These are phyloP conservation scores for Heterobasidion irregulare DNA, from an alignment of 1,284 basidiomycete species.

Conservation along the genomic window DNA sequence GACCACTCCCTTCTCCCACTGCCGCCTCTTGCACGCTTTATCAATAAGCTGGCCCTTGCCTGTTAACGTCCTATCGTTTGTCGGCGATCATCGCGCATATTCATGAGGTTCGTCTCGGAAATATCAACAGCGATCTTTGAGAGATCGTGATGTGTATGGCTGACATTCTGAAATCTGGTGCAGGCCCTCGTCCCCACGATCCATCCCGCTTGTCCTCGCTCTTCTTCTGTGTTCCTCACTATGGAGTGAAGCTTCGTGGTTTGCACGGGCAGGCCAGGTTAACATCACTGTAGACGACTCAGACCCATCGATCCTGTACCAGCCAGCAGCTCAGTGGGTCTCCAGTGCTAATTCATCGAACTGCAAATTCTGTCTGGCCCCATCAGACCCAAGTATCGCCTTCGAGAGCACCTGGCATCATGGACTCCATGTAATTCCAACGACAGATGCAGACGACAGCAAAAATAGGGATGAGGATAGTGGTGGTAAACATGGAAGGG, in stretches of 20 bases:
- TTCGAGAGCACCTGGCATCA: slow-evolving; percentile 32
- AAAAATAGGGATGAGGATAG: no score
- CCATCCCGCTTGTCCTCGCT: background rate
- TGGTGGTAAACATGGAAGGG: no score
- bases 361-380: slow-evolving; percentile 23
- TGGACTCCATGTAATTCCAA: slow-evolving; percentile 26
- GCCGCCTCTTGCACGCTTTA: background rate
- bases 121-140: no score
- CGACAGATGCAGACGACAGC: slow-evolving; percentile 16
- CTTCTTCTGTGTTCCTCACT: slow-evolving; percentile 1
- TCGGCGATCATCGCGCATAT: no score
- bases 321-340: slow-evolving; percentile 31
- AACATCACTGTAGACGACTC: slow-evolving; percentile 40
- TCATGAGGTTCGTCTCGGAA: no score
- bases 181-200: background rate
- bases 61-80: no score
- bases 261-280: slow-evolving; percentile 11
- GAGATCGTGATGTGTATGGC: no score
- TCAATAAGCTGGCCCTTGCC: background rate
- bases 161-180: background rate
- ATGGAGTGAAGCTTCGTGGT: background rate
- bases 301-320: slow-evolving; percentile 31
- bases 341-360: slow-evolving; percentile 23
- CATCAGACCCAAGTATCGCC: slow-evolving; percentile 18
- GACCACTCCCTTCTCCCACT: background rate